phyloP scores from a whole-genome alignment of 164 flowering plant genomes.

The Stephania yunnanensis region DNA sequence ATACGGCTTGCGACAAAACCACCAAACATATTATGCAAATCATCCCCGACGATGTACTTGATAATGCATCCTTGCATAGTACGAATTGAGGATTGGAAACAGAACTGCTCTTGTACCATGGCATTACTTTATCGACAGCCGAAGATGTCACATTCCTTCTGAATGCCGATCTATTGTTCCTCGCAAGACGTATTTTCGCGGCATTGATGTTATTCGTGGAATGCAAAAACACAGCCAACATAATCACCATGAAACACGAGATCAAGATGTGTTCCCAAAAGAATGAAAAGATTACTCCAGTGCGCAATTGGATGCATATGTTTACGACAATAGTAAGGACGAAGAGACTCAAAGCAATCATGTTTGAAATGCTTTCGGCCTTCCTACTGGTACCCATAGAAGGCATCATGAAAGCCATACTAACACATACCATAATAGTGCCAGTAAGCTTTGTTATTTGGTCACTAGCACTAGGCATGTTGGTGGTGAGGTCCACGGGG shows the following conservation, averaged over 20 bases:
- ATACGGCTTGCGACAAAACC: background rate
- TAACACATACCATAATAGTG: constrained; percentile 7
- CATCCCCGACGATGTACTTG: background rate
- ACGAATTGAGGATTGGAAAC: background rate
- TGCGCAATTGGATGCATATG: background rate
- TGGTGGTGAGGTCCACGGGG: constrained; percentile 10
- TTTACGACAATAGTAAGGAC: background rate
- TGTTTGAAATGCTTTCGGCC: background rate
- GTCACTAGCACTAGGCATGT: constrained; percentile 8
- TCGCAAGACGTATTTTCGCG: too few species aligned
- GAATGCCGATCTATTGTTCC: background rate
- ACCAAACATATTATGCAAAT: background rate
- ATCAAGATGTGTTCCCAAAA: background rate
- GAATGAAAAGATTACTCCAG: background rate
- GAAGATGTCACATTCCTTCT: background rate
- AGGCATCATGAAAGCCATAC: background rate
- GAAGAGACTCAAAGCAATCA: background rate
- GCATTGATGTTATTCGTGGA: background rate
- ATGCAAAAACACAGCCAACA: constrained; percentile 1
- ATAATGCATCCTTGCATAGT: background rate
- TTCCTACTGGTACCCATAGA: background rate
- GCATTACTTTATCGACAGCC: background rate
- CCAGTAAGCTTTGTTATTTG: constrained; percentile 14
- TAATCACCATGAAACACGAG: background rate
- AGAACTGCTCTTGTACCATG: background rate